Percentiles rank a stretch among this genome's conserved stretches.
phyloP scores from a whole-genome alignment of 2,329 filamentous ascomycete genomes.

The Ceratocystis harringtonii region DNA sequence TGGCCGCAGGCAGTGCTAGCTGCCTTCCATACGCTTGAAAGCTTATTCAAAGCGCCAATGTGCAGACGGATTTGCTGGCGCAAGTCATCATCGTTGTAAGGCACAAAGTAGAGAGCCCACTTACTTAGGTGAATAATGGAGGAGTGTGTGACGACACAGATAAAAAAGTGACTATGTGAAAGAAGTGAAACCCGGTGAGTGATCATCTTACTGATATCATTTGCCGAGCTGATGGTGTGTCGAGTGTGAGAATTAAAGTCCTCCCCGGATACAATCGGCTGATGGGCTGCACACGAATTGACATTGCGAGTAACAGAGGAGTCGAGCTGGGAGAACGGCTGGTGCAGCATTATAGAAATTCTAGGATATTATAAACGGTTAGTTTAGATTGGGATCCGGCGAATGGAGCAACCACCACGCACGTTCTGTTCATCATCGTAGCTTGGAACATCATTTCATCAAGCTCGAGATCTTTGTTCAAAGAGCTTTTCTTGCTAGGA shows the following conservation, averaged over 20 bases:
- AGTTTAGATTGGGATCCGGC: neutral
- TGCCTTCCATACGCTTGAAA: slow-evolving; percentile 58
- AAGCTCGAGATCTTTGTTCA: slow-evolving; percentile 53
- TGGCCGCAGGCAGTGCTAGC: slow-evolving; percentile 55
- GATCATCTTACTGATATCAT: slow-evolving; percentile 59
- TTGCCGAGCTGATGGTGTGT: slow-evolving; percentile 66
- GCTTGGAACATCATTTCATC: slow-evolving; percentile 91
- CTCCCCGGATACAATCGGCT: slow-evolving; percentile 33
- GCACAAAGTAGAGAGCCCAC: slow-evolving; percentile 51
- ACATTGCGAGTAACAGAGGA: slow-evolving; percentile 41
- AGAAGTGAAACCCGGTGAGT: slow-evolving; percentile 57
- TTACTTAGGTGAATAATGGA: slow-evolving; percentile 71
- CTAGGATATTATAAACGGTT: slow-evolving; percentile 22
- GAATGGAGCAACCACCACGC: slow-evolving; percentile 20
- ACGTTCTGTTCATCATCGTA: slow-evolving; percentile 57
- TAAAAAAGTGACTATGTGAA: slow-evolving; percentile 71
- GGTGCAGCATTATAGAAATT: slow-evolving; percentile 60
- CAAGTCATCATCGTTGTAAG: slow-evolving; percentile 47
- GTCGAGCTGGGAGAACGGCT: slow-evolving; percentile 63
- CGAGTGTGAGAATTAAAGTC: slow-evolving; percentile 54
- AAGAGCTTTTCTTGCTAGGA: slow-evolving; percentile 50
- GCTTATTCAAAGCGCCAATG: slow-evolving; percentile 55
- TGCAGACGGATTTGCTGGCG: slow-evolving; percentile 66
- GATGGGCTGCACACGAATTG: slow-evolving; percentile 52
- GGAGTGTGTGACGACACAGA: slow-evolving; percentile 61